Evolutionary conservation across 768 basidiomycete species (phyloP).

Genomic region (Ramaria sp.): DNA sequence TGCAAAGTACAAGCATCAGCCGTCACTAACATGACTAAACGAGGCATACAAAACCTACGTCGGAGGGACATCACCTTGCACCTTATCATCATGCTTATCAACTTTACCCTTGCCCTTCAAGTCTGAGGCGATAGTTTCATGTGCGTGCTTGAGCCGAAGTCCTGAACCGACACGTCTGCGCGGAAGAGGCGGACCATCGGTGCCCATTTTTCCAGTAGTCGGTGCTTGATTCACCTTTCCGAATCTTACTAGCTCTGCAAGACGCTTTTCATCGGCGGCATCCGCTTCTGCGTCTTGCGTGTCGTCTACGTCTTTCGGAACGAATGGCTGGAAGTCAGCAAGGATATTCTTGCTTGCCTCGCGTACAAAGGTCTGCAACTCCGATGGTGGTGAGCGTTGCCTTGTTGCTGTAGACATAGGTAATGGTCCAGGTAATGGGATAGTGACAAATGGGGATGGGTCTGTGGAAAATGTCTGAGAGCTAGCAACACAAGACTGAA

Average conservation of each 20-base stretch:
- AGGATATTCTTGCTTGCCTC: slow-evolving; percentile 1
- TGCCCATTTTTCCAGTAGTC: not conserved
- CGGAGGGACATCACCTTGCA: not conserved
- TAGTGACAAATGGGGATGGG: slow-evolving; percentile 31
- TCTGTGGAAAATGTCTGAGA: slow-evolving; percentile 28
- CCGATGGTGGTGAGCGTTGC: slow-evolving; percentile 9
- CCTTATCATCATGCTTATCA: not conserved
- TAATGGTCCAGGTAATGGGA: slow-evolving; percentile 1
- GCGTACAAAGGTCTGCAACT: slow-evolving; percentile 20
- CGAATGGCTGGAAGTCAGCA: slow-evolving; percentile 1
- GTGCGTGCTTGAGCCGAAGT: not conserved
- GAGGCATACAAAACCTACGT: not conserved
- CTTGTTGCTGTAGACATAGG: slow-evolving; percentile 1
- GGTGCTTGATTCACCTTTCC: not conserved
- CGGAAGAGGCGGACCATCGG: not conserved
- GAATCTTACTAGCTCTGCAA: slow-evolving; percentile 2
- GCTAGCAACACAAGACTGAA: not conserved
- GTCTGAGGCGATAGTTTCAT: not conserved
- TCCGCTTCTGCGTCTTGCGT: slow-evolving; percentile 2
- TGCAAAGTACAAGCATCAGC: not conserved
- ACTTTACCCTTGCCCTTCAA: not conserved
- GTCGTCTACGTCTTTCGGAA: not conserved
- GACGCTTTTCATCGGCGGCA: slow-evolving; percentile 8
- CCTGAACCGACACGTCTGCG: not conserved
- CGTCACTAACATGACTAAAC: not conserved